These are phyloP conservation scores for Phialemonium atrogriseum DNA, from an alignment of 2,329 filamentous ascomycete genomes.

Conservation along the genomic window DNA sequence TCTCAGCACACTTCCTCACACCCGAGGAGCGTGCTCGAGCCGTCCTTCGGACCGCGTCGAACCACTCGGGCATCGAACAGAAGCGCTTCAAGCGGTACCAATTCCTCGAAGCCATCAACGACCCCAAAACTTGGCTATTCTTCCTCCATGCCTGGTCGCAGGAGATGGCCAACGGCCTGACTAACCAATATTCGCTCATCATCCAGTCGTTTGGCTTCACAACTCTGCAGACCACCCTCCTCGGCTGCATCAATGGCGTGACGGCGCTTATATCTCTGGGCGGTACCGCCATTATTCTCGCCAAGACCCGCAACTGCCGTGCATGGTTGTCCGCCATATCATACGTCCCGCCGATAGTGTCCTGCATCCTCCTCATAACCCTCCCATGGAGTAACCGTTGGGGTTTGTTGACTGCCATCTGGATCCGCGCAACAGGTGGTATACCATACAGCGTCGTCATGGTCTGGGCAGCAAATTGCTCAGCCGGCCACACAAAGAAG, in stretches of 20 bases:
- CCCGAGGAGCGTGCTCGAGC: slow-evolving; percentile 29
- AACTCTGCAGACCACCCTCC: slow-evolving; percentile 25
- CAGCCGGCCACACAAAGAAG: slow-evolving; percentile 29
- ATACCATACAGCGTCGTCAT: slow-evolving; percentile 29
- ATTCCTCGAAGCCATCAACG: slow-evolving; percentile 26
- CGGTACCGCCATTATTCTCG: slow-evolving; percentile 5
- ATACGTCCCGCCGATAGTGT: slow-evolving; percentile 24
- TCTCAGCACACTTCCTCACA: slow-evolving; percentile 40
- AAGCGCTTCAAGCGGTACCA: slow-evolving; percentile 26
- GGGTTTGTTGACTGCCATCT: slow-evolving; percentile 26
- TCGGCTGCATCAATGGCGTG: slow-evolving; percentile 14
- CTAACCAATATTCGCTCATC: slow-evolving; percentile 30
- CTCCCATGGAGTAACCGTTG: slow-evolving; percentile 28
- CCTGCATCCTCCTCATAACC: slow-evolving; percentile 24
- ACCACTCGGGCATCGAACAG: slow-evolving; percentile 28
- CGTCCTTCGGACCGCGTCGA: too few species aligned
- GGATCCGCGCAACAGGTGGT: slow-evolving; percentile 26
- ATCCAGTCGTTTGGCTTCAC: slow-evolving; percentile 29
- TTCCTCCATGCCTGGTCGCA: slow-evolving; percentile 16
- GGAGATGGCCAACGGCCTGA: slow-evolving; percentile 24
- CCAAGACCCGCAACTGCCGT: slow-evolving; percentile 6
- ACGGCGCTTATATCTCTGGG: slow-evolving; percentile 6
- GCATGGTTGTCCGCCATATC: slow-evolving; percentile 11
- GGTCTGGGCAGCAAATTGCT: slow-evolving; percentile 28
- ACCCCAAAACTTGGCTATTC: slow-evolving; percentile 23